Conservation (phyloP, 495 filamentous ascomycete species). For the Trichoderma asperelloides region DNA sequence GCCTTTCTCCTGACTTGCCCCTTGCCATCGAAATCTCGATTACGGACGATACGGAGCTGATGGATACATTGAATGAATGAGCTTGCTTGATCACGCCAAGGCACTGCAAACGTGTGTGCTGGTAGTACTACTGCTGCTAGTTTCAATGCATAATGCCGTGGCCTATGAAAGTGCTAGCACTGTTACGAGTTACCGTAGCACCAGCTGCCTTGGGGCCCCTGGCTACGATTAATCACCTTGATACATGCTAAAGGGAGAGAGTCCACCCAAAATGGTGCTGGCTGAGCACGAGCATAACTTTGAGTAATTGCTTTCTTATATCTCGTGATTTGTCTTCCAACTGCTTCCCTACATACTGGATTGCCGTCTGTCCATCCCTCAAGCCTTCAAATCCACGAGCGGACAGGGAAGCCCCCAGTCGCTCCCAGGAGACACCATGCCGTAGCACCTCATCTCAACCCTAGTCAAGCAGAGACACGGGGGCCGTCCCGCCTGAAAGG, state of each 20-base stretch:
- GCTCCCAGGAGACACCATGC: neutral
- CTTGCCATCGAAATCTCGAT: neutral
- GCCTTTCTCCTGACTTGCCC: neutral
- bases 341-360: neutral
- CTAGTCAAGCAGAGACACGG: neutral
- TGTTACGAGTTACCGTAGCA: neutral
- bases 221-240: neutral
- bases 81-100: neutral
- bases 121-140: neutral
- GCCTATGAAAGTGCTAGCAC: neutral
- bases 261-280: neutral
- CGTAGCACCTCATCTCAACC: constrained; percentile 1
- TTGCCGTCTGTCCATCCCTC: neutral
- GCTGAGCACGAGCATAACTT: neutral
- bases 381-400: neutral
- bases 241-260: neutral
- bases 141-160: neutral
- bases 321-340: neutral
- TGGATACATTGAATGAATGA: neutral
- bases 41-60: neutral
- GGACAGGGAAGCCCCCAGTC: neutral
- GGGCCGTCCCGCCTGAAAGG: neutral
- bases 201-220: neutral
- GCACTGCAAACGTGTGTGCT: neutral
- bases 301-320: neutral